Evolutionary conservation across 2,329 filamentous ascomycete species (phyloP), one percentile per base, ranked within the genome.

Genomic region (Ilyonectria mors-panacis): DNA sequence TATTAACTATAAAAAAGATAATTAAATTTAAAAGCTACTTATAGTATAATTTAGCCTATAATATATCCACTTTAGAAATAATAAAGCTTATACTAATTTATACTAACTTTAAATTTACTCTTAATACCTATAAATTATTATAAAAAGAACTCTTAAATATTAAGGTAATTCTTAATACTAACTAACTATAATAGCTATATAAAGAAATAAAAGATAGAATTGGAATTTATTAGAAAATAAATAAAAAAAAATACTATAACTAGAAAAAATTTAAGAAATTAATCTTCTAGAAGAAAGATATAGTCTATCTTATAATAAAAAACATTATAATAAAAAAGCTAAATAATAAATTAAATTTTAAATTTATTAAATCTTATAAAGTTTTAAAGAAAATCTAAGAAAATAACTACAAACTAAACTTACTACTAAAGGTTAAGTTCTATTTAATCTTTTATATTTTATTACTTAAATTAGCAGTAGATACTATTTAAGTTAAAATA

Each of bases 341-440:
- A 44, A 67, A 33, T 45, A 55, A 71, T 35, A 70, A 72, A 61
- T 51, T 71, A 13, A 28, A 74, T 28, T 73, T 55, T 64, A 75
- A 72, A 42, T 70, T 70, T 58, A 50, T 73, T 45, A 54, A 28
- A 68, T 44, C 45, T 33, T n/a, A n/a, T n/a, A n/a, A n/a, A n/a
- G n/a, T n/a, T n/a, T n/a, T n/a, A n/a, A n/a, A n/a, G n/a, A n/a
- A n/a, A n/a, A n/a, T n/a, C n/a, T n/a, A n/a, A n/a, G n/a, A n/a
- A n/a, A n/a, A n/a, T n/a, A n/a, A n/a, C n/a, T n/a, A n/a, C n/a
- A n/a, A n/a, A n/a, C n/a, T n/a, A n/a, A n/a, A n/a, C n/a, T n/a
- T n/a, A n/a, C n/a, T n/a, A n/a, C n/a, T n/a, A n/a, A n/a, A n/a
- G n/a, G n/a, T n/a, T n/a, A n/a, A n/a, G n/a, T n/a, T n/a, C n/a